Evolutionary conservation across 2,329 filamentous ascomycete genomes (phyloP).

Genomic region (Nemania bipapillata): DNA sequence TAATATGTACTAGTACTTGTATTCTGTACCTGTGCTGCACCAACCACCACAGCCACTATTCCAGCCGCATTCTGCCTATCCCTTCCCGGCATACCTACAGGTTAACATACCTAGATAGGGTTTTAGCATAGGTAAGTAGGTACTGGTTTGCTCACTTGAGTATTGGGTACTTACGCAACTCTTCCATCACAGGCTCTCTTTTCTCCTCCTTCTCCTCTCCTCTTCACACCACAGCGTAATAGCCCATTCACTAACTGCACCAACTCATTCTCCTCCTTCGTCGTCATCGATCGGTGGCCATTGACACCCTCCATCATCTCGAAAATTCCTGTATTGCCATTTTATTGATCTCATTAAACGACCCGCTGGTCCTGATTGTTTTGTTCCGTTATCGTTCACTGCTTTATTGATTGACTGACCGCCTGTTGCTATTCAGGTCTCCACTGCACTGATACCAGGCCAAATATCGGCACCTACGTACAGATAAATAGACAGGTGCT

Average conservation of each 20-base stretch:
- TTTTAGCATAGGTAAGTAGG: not conserved
- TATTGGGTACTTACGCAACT: conserved; percentile 22
- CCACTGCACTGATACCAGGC: not conserved
- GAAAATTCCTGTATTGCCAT: not conserved
- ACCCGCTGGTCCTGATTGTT: not conserved
- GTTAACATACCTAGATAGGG: not conserved
- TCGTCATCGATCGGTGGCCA: conserved; percentile 10
- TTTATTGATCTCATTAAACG: not conserved
- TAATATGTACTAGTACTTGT: no score
- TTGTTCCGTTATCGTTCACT: not conserved
- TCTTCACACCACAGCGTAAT: conserved; percentile 2
- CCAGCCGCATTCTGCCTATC: not conserved
- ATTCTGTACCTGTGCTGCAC: not conserved
- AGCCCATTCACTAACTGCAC: not conserved
- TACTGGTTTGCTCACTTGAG: no score
- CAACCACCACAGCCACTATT: not conserved
- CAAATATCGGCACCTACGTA: not conserved
- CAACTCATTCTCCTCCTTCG: not conserved
- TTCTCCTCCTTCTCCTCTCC: conserved; percentile 23
- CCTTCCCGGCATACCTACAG: not conserved
- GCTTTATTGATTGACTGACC: conserved; percentile 8
- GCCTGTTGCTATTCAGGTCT: not conserved
- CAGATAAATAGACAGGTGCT: not conserved
- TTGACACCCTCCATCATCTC: not conserved
- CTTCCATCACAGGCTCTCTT: conserved; percentile 31